Evolutionary conservation across 2,329 filamentous ascomycete genomes (phyloP), one percentile per base, ranked within the genome.

Genomic region (Pseudopithomyces chartarum): DNA sequence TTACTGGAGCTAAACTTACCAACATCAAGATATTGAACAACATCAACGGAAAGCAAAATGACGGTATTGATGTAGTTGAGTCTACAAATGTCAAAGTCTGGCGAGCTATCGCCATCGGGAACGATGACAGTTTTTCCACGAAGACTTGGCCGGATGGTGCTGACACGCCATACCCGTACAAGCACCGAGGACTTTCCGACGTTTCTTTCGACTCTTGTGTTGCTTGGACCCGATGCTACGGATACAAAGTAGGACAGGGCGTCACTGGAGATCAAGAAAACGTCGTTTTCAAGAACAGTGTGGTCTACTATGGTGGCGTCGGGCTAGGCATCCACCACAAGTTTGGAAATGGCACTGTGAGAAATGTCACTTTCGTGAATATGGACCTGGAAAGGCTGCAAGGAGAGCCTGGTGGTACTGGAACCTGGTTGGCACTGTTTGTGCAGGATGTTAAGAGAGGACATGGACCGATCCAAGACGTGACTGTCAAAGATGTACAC

Each of bases 1-100:
- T 47, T 19, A 48, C 26, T 7, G 48, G 33, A 22, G 52, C 32
- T 13, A 51, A 39, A 38, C 32, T 58, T 13, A 56, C 45, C 1
- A 56, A 55, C 48, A 32, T 58, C 39, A 58, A 58, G 43, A 56
- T 58, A 22, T 34, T 58, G 12, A 44, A 52, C 22, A 34, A 40
- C 17, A 39, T 52, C 15, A 48, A 58, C 33, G 50, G 40, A 15
- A 52, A 51, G 46, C 47, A 59, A 23, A 56, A 59, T 44, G 53
- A 56, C 33, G 54, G 56, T 2, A 55, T 58, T 22, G 56, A 59
- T 22, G 36, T 54, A 15, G 42, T 46, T 17, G 44, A 52, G 48
- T 56, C 53, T 12, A 56, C 23, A 6, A 38, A 53, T 20, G 54
- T 56, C 2, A 48, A 43, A 38, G 49, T 56, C 19, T 43, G 38